Percentiles rank a stretch among this genome's conserved stretches.
Conservation (phyloP, 768 basidiomycete genomes). For the Amanita fuliginea region DNA sequence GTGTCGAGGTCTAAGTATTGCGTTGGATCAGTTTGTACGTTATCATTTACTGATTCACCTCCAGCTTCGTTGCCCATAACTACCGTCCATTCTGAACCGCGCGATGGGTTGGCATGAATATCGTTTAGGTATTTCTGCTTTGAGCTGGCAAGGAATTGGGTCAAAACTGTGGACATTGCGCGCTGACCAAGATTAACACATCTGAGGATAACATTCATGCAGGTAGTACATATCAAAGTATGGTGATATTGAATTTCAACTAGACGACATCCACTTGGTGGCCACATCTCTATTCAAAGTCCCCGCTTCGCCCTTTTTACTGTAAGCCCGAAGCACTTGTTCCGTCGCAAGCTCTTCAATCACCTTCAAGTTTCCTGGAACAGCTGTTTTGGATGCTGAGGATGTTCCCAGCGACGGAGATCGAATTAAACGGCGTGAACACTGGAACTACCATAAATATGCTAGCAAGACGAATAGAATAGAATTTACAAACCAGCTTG, state of each 20-base stretch:
- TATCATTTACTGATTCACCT: slow-evolving; percentile 33
- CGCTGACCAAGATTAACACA: background rate
- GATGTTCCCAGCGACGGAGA: slow-evolving; percentile 15
- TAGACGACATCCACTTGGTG: slow-evolving; percentile 29
- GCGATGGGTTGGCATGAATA: slow-evolving; percentile 27
- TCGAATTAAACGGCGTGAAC: slow-evolving; percentile 42
- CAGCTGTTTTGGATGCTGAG: slow-evolving; percentile 47
- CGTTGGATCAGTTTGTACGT: background rate
- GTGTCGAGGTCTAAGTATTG: slow-evolving; percentile 71
- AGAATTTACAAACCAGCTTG: slow-evolving; percentile 50
- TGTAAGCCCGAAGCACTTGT: slow-evolving; percentile 52
- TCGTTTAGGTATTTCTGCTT: slow-evolving; percentile 56
- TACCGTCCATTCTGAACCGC: slow-evolving; percentile 62
- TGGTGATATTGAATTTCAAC: slow-evolving; percentile 8
- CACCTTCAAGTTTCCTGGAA: slow-evolving; percentile 44
- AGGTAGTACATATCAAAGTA: background rate
- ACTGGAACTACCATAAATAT: slow-evolving; percentile 25
- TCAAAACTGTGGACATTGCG: slow-evolving; percentile 11
- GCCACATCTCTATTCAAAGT: slow-evolving; percentile 32
- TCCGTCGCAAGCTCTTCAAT: slow-evolving; percentile 70
- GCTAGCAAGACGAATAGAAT: background rate
- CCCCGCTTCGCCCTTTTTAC: slow-evolving; percentile 25
- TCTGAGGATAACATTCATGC: background rate
- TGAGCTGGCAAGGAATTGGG: slow-evolving; percentile 23
- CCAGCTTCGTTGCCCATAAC: slow-evolving; percentile 97